Conservation (phyloP, 345 rosid species). For the Arabis hirsuta region DNA sequence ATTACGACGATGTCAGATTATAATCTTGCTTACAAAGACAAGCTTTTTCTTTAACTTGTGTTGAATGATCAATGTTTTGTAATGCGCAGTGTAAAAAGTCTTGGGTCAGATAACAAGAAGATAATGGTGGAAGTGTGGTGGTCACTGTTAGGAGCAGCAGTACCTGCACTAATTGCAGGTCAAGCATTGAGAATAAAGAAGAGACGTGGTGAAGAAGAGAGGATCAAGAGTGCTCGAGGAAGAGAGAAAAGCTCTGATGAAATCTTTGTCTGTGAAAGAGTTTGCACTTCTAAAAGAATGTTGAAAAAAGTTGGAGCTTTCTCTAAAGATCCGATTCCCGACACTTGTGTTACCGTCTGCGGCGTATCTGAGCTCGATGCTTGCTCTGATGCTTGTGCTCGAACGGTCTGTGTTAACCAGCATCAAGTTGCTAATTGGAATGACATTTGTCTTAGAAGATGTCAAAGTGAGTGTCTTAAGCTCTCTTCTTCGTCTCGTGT, state of each 20-base stretch:
- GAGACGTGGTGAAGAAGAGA: conserved; percentile 68
- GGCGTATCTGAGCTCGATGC: conserved; percentile 92
- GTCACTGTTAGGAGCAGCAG: conserved; percentile 70
- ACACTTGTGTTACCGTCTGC: conserved; percentile 87
- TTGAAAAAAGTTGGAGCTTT: conserved; percentile 80
- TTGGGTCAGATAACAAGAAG: conserved; percentile 4
- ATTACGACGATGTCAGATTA: neutral
- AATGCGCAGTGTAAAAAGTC: conserved; percentile 32
- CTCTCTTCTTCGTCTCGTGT: conserved; percentile 41
- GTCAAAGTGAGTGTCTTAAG: conserved; percentile 81
- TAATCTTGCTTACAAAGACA: neutral
- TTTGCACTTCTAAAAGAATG: conserved; percentile 89
- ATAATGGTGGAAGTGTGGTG: conserved; percentile 85
- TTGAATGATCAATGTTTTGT: neutral
- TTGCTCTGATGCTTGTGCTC: conserved; percentile 86
- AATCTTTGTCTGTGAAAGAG: conserved; percentile 88
- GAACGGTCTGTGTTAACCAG: conserved; percentile 84
- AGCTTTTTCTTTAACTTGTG: neutral
- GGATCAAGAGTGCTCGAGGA: conserved; percentile 73
- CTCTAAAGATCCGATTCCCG: conserved; percentile 76
- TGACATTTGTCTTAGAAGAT: conserved; percentile 76
- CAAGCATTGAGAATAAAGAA: conserved; percentile 73
- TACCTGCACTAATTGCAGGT: conserved; percentile 73
- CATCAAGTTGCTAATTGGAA: conserved; percentile 94
- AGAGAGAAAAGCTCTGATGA: conserved; percentile 84